Base-by-base conservation (phyloP, 441 rosid genomes). In the Croton laevigatus region DNA sequence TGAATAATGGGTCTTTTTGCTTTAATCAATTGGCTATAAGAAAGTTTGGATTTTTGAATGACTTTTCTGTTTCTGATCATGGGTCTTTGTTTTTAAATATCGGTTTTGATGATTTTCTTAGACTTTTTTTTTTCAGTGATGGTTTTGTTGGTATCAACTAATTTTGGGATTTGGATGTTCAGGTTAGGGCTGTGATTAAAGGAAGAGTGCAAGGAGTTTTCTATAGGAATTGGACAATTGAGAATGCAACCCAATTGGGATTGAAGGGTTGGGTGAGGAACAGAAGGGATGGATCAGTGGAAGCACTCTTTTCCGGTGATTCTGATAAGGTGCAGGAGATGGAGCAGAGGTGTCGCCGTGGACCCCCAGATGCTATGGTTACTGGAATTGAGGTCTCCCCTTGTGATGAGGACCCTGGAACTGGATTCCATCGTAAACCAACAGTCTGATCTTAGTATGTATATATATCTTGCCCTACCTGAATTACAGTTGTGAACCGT, bases 131-230 rank as follows among this genome's bases (percentile, higher is more conserved):
- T 40, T 40, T 4, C 16, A 46, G 16, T 46, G 19, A 52, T 19
- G 22, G 57, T 22, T 52, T 46, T 6, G 4, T 46, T 46, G 17
- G 40, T 32, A 54, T 73, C 66, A 10, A 75, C 68, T 59, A 20
- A 34, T 67, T 73, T 70, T 23, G 4, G 45, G 63, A 36, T 34
- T 67, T 73, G 76, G 66, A 57, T 48, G 27, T 81, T 87, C 81
- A 91, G 96, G 90, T 83, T 74, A 86, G 95, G 80, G 73, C 80
- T 38, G 80, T 80, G 83, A 75, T 91, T 38, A 94, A 91, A 76
- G 98, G 98, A 68, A 86, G 87, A 73, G 97, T 94, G 44, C 98
- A 94, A 37, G 97, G 97, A 59, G 96, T 94, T 44, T 94, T 93
- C 72, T 91, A 91, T 75, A 84, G 96, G 74, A 83, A 88, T 81